These are phyloP conservation scores for Capsicum baccatum DNA, from an alignment of 257 asterid genomes.

Conservation along the genomic window DNA sequence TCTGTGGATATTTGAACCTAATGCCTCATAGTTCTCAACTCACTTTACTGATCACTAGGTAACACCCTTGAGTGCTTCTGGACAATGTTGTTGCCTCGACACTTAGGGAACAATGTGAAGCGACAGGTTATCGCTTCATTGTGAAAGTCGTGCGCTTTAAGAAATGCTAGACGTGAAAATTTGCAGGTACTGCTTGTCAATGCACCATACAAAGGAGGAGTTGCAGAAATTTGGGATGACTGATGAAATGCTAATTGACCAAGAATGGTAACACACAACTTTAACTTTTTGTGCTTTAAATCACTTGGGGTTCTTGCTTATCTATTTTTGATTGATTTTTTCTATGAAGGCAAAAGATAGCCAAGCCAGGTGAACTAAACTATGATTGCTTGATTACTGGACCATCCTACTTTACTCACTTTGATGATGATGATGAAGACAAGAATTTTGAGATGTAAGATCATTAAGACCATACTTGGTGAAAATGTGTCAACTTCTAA, in stretches of 20 bases:
- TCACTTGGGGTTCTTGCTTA: neutral
- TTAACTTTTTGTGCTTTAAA: neutral
- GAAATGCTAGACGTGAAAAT: neutral
- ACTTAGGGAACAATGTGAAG: too few species aligned
- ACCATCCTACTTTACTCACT: conserved; percentile 79
- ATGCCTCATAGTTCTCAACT: too few species aligned
- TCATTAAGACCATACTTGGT: neutral
- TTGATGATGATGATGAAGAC: conserved; percentile 38
- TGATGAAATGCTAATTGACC: conserved; percentile 70
- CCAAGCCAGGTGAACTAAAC: conserved; percentile 76
- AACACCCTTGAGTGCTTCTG: too few species aligned
- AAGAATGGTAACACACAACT: conserved; percentile 57
- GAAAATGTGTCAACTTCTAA: neutral
- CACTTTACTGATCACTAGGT: too few species aligned
- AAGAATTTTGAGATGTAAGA: neutral
- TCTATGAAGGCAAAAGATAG: conserved; percentile 63
- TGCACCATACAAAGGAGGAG: conserved; percentile 72
- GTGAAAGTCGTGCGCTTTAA: too few species aligned
- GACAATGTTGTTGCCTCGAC: too few species aligned
- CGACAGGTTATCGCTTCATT: too few species aligned
- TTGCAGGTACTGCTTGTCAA: conserved; percentile 67
- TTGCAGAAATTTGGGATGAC: conserved; percentile 65
- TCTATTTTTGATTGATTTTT: neutral
- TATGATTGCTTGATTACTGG: conserved; percentile 69
- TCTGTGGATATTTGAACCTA: too few species aligned